Base-by-base conservation (phyloP, 139 green algal genomes). In the Ulvella scutata region DNA sequence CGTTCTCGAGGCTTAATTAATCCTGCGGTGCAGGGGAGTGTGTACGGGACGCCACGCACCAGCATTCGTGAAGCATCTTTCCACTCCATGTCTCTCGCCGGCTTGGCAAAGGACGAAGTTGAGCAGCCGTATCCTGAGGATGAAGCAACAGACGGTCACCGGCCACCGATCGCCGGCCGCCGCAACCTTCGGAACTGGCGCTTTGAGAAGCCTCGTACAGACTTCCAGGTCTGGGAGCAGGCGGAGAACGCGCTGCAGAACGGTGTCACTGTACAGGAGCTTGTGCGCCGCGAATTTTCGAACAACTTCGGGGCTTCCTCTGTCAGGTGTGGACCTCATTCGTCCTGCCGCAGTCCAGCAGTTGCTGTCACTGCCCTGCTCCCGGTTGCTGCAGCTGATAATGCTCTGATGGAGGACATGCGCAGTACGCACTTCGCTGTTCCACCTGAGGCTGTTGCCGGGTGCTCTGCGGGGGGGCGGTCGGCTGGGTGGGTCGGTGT, bases 261-360 rank as follows among this genome's bases (percentile, higher is more conserved):
- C 51, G 51, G 51, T 26, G 51, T 67, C 9, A 31, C 13, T 1
- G 51, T 67, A 6, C n/a, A 67, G 51, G 51, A 67, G 51, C 51
- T 67, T 26, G 51, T 67, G 51, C 51, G 51, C 51, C 51, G 51
- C 51, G 51, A 67, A 26, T 67, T 67, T 67, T n/a, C 51, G 51
- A n/a, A 26, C 51, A 23, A 26, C 51, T 67, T 34, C 17, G 51
- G 51, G 1, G 51, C 31, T 9, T n/a, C 31, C 20, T 26, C 31
- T 36, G 51, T 67, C 13, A n/a, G 33, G 51, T 67, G 51, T 26
- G 51, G 9, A n/a, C 17, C 51, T 59, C 40, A 17, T 20, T 17
- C 40, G 17, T 20, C 21, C 1, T 17, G 1, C 1, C 21, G 1
- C 40, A 59, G 17, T 17, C 40, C 17, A 26, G 40, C 40, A 20